A percentile compares a stretch with the other conserved stretches of the same genome.
Conservation (phyloP, 345 rosid genomes). For the Rhodomyrtus tomentosa region DNA sequence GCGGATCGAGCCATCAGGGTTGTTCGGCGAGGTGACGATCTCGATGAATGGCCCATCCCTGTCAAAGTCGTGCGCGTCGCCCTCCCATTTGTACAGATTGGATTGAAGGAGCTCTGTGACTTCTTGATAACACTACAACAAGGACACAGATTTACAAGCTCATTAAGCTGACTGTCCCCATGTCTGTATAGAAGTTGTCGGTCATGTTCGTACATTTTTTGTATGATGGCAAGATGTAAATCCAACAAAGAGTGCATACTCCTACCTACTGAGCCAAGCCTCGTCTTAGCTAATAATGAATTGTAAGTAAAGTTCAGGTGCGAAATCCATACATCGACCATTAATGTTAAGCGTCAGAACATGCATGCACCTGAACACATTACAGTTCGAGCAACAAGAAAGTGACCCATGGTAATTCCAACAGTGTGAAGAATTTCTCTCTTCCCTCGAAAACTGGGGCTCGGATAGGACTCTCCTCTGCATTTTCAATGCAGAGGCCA, state of each 20-base stretch:
- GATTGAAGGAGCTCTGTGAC: constrained; percentile 44
- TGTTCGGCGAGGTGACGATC: constrained; percentile 66
- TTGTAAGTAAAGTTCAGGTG: not conserved
- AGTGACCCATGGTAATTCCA: not conserved
- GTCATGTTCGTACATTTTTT: not conserved
- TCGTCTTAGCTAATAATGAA: not conserved
- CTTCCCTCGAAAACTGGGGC: not conserved
- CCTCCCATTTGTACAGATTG: constrained; percentile 73
- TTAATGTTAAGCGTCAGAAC: not conserved
- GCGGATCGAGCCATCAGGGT: constrained; percentile 68
- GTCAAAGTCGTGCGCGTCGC: constrained; percentile 55
- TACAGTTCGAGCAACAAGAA: not conserved
- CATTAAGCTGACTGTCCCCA: not conserved
- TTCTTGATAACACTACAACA: constrained; percentile 47
- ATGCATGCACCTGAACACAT: not conserved
- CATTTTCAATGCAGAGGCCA: not conserved
- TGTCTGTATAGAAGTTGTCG: not conserved
- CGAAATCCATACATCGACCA: not conserved
- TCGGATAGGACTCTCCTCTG: not conserved
- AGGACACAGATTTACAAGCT: not conserved
- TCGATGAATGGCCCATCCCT: constrained; percentile 56
- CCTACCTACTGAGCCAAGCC: not conserved
- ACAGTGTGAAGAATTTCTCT: not conserved
- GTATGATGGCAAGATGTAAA: not conserved
- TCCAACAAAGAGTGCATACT: not conserved